These are phyloP conservation scores for Trichosanthes cucumerina DNA, from an alignment of 306 rosid genomes.

Conservation along the genomic window DNA sequence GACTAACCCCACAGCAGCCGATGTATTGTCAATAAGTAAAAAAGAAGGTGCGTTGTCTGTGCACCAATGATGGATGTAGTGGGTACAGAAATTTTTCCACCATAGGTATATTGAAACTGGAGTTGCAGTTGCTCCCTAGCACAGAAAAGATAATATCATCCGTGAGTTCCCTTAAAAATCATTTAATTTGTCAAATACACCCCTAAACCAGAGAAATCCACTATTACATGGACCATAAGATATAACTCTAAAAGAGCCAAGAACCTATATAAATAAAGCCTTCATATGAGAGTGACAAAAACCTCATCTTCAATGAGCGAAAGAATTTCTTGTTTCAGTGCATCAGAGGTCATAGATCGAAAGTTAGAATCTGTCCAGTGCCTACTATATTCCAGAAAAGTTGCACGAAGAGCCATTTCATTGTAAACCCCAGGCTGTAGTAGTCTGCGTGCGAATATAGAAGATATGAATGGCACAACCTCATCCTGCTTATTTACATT, in stretches of 20 bases:
- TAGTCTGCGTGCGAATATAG: slow-evolving; percentile 70
- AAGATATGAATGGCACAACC: slow-evolving; percentile 54
- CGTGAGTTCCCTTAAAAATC: neutral
- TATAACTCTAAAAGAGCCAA: neutral
- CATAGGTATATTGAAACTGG: slow-evolving; percentile 44
- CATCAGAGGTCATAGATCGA: slow-evolving; percentile 63
- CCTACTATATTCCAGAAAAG: slow-evolving; percentile 64
- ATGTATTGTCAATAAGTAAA: slow-evolving; percentile 52
- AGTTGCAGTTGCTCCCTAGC: slow-evolving; percentile 54
- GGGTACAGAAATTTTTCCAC: slow-evolving; percentile 65
- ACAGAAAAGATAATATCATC: neutral
- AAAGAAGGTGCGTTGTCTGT: slow-evolving; percentile 61
- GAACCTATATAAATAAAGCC: neutral
- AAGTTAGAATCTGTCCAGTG: slow-evolving; percentile 74
- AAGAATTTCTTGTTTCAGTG: slow-evolving; percentile 77
- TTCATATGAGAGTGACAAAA: slow-evolving; percentile 7
- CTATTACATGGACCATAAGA: neutral
- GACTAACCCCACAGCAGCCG: slow-evolving; percentile 58
- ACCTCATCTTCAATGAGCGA: slow-evolving; percentile 89
- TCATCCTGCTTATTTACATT: slow-evolving; percentile 46
- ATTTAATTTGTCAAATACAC: neutral
- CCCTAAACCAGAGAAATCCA: neutral
- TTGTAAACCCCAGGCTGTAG: slow-evolving; percentile 85
- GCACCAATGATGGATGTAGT: slow-evolving; percentile 81
- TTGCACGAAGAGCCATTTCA: slow-evolving; percentile 57